phyloP scores from a whole-genome alignment of 2,329 filamentous ascomycete species.

The Dothidotthia symphoricarpi region DNA sequence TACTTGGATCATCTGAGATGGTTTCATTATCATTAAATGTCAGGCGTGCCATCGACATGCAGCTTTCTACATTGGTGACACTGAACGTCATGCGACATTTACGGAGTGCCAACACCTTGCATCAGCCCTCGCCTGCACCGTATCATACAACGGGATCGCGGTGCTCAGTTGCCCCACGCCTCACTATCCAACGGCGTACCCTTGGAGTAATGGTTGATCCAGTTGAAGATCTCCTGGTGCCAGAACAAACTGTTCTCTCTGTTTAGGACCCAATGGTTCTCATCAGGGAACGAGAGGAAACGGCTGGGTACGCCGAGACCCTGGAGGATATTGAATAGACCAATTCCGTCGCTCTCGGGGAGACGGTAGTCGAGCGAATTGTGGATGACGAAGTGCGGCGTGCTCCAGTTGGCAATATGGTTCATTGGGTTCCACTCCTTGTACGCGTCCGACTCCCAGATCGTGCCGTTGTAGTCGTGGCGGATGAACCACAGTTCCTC shows the following conservation, averaged over 20 bases:
- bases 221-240: constrained; percentile 60
- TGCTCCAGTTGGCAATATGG: constrained; percentile 69
- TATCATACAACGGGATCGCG: too few species aligned
- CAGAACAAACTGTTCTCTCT: constrained; percentile 90
- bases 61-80: background rate
- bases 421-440: constrained; percentile 58
- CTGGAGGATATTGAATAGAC: constrained; percentile 84
- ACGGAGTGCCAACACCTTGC: background rate
- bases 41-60: background rate
- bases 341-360: constrained; percentile 78
- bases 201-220: constrained; percentile 41
- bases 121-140: too few species aligned
- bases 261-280: constrained; percentile 80
- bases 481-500: constrained; percentile 55
- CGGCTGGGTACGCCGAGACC: constrained; percentile 71
- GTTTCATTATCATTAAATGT: constrained; percentile 14
- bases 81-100: background rate
- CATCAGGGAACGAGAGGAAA: constrained; percentile 77
- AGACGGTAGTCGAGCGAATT: constrained; percentile 87
- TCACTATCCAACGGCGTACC: constrained; percentile 30
- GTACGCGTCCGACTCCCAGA: constrained; percentile 46
- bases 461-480: constrained; percentile 44
- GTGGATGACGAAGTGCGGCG: constrained; percentile 86
- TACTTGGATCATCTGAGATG: too few species aligned
- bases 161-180: constrained; percentile 29